Percentiles rank a stretch among this genome's conserved stretches.
These are phyloP conservation scores for Leishmania arabica DNA, from an alignment of 208 protist genomes.

Conservation along the genomic window DNA sequence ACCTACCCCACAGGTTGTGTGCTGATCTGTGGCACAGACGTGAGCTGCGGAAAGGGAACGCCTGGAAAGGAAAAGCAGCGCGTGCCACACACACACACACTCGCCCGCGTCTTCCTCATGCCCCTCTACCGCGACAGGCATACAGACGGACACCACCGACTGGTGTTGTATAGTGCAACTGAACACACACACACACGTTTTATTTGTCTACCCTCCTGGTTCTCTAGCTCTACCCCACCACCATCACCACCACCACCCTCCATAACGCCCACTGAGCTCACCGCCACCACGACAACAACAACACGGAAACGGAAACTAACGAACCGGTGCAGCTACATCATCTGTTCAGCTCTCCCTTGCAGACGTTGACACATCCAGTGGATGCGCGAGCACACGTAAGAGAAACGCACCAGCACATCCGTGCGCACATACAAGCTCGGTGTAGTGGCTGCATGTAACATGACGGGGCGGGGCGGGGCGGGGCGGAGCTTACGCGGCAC, in stretches of 20 bases:
- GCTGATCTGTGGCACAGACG: not conserved
- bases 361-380: not conserved
- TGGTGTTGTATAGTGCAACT: not conserved
- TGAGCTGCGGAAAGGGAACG: not conserved
- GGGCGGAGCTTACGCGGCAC: conserved; percentile 36
- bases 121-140: not conserved
- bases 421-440: not conserved
- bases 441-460: not conserved
- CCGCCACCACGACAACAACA: not conserved
- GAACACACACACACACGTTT: not conserved
- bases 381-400: not conserved
- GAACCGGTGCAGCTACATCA: not conserved
- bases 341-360: not conserved
- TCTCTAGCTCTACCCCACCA: not conserved
- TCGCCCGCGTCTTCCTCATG: not conserved
- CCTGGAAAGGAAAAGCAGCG: not conserved
- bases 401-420: not conserved
- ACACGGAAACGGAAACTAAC: not conserved
- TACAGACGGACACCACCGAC: not conserved
- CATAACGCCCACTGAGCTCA: not conserved
- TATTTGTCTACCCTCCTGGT: not conserved
- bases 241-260: not conserved
- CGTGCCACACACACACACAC: not conserved
- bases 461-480: not conserved
- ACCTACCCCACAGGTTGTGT: not conserved